Conservation (phyloP, 495 filamentous ascomycete species). For the Darksidea phi region DNA sequence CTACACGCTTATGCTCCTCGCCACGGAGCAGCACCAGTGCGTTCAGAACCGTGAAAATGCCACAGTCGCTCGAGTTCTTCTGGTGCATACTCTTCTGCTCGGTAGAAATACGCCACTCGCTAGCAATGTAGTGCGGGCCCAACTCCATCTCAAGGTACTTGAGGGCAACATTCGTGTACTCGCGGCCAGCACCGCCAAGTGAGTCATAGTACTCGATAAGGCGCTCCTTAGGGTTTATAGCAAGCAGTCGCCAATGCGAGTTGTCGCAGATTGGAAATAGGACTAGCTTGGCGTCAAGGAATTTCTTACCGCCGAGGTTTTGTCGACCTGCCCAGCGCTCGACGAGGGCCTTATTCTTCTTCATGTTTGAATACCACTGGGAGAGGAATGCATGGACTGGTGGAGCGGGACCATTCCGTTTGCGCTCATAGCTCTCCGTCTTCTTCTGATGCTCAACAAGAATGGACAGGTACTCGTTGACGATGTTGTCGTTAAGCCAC, state of each 20-base stretch:
- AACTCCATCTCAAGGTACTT: slow-evolving; percentile 61
- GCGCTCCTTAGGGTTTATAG: slow-evolving; percentile 62
- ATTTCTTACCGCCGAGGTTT: slow-evolving; percentile 50
- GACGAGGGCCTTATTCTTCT: slow-evolving; percentile 41
- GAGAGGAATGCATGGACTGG: slow-evolving; percentile 69
- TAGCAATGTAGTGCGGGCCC: slow-evolving; percentile 53
- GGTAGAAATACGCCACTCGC: slow-evolving; percentile 60
- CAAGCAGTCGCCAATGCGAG: slow-evolving; percentile 64
- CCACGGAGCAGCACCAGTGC: slow-evolving; percentile 34
- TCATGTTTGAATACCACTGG: slow-evolving; percentile 66
- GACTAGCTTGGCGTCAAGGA: slow-evolving; percentile 59
- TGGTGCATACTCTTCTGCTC: slow-evolving; percentile 54
- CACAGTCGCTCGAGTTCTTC: slow-evolving; percentile 73
- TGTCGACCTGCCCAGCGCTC: slow-evolving; percentile 40
- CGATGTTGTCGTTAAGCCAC: slow-evolving; percentile 85
- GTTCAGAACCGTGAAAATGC: slow-evolving; percentile 59
- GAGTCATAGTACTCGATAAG: slow-evolving; percentile 77
- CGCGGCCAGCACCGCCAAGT: slow-evolving; percentile 36
- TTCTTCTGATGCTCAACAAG: slow-evolving; percentile 62
- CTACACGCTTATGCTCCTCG: slow-evolving; percentile 10
- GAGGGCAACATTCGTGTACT: slow-evolving; percentile 47
- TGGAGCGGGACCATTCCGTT: slow-evolving; percentile 44
- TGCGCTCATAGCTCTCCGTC: slow-evolving; percentile 35
- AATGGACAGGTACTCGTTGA: slow-evolving; percentile 64
- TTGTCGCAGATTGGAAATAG: slow-evolving; percentile 60